Conservation (phyloP, 768 basidiomycete species). For the Tricholoma terreum region DNA sequence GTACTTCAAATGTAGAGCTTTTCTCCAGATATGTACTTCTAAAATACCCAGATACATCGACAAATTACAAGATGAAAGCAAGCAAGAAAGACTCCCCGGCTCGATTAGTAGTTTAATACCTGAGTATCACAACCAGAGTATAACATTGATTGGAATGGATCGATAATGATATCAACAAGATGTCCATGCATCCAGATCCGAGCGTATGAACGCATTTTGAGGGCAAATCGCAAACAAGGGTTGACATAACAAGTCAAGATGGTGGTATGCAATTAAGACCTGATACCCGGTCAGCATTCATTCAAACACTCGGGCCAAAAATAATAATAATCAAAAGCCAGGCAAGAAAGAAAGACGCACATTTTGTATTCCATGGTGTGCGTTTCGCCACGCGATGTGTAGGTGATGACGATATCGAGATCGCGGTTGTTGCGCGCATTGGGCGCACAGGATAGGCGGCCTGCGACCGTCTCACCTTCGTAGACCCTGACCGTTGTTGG, state of each 20-base stretch:
- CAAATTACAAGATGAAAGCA: background rate
- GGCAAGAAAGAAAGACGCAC: slow-evolving; percentile 53
- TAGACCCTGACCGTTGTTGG: slow-evolving; percentile 68
- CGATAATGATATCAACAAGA: background rate
- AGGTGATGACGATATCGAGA: slow-evolving; percentile 83
- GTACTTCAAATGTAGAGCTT: background rate
- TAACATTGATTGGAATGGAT: background rate
- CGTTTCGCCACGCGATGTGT: slow-evolving; percentile 45
- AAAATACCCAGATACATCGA: background rate
- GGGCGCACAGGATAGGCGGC: slow-evolving; percentile 75
- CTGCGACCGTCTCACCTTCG: slow-evolving; percentile 70
- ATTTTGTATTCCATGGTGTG: slow-evolving; percentile 72
- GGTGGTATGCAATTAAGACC: slow-evolving; percentile 55
- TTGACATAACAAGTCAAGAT: background rate
- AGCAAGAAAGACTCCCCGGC: background rate
- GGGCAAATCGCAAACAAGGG: background rate
- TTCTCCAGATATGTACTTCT: background rate
- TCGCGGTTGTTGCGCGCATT: slow-evolving; percentile 94
- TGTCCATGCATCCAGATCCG: background rate
- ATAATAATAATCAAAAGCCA: slow-evolving; percentile 12
- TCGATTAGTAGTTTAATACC: background rate
- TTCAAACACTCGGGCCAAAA: slow-evolving; percentile 22
- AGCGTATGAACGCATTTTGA: background rate
- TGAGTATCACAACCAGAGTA: background rate
- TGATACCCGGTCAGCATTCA: slow-evolving; percentile 67